These are phyloP conservation scores for Colletotrichum orchidophilum DNA, from an alignment of 2,329 filamentous ascomycete species.

Conservation along the genomic window DNA sequence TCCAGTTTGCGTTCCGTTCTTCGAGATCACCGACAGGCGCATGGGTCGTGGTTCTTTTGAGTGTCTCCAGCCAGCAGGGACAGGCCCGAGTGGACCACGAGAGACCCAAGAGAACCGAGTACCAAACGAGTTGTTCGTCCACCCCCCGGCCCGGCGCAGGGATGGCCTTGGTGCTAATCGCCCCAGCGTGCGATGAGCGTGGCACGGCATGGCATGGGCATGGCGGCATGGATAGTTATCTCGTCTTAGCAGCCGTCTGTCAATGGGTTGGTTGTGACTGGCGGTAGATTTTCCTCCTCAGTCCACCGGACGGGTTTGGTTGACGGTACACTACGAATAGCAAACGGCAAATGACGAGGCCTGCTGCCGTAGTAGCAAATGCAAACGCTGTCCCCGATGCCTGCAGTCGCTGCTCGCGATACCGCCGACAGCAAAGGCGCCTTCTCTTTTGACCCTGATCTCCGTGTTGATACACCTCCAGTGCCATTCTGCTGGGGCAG, in stretches of 20 bases:
- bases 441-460: background rate
- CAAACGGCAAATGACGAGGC: constrained; percentile 12
- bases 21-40: constrained; percentile 33
- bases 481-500: constrained; percentile 16
- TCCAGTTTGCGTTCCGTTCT: constrained; percentile 31
- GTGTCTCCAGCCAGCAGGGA: constrained; percentile 27
- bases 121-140: constrained; percentile 29
- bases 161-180: constrained; percentile 24
- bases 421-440: background rate
- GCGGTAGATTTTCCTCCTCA: background rate
- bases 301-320: background rate
- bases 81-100: constrained; percentile 26
- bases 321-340: background rate
- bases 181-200: constrained; percentile 31
- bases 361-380: background rate
- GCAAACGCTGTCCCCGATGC: background rate
- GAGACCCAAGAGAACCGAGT: constrained; percentile 3
- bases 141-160: constrained; percentile 21
- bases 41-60: constrained; percentile 26
- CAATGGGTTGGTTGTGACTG: background rate
- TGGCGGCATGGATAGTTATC: constrained; percentile 25
- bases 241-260: constrained; percentile 11
- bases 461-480: constrained; percentile 3
- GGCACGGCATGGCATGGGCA: constrained; percentile 25
- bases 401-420: background rate